Evolutionary conservation across 805 yeast genomes (phyloP).

Genomic region (Danielia oregonensis): DNA sequence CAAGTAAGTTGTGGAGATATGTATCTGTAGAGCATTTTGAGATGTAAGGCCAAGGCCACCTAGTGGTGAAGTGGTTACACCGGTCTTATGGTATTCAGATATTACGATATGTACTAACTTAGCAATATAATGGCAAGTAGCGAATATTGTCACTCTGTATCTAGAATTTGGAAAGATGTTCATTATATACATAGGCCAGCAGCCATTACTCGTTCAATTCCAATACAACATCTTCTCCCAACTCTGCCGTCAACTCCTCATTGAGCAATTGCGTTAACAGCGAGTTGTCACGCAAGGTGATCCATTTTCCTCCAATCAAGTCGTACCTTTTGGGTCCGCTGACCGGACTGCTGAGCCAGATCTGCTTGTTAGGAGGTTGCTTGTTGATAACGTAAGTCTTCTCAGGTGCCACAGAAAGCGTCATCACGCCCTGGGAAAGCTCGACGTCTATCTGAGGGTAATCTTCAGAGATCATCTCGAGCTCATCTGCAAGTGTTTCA

Average conservation of each 20-base stretch:
- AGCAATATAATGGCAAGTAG: no score
- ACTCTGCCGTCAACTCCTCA: slow-evolving; percentile 28
- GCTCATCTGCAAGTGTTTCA: slow-evolving; percentile 61
- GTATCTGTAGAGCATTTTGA: no score
- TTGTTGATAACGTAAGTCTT: slow-evolving; percentile 93
- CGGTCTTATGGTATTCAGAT: no score
- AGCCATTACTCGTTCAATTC: slow-evolving; percentile 6
- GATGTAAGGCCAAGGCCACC: no score
- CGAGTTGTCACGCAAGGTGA: slow-evolving; percentile 62
- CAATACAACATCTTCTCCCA: slow-evolving; percentile 18
- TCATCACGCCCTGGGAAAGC: slow-evolving; percentile 82
- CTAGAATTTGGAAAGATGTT: no score
- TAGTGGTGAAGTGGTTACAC: no score
- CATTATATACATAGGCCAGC: no score
- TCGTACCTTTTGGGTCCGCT: slow-evolving; percentile 86
- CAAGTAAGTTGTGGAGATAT: no score
- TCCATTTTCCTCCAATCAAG: slow-evolving; percentile 70
- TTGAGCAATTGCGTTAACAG: slow-evolving; percentile 32
- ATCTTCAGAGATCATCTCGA: slow-evolving; percentile 65
- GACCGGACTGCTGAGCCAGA: slow-evolving; percentile 91
- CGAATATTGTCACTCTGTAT: no score
- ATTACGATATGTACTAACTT: no score
- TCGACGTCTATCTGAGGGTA: slow-evolving; percentile 70
- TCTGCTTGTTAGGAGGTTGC: slow-evolving; percentile 96
- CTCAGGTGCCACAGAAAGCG: slow-evolving; percentile 60